Evolutionary conservation across 2,329 filamentous ascomycete species (phyloP), one percentile per base, ranked within the genome.

Genomic region (Colletotrichum sp.): DNA sequence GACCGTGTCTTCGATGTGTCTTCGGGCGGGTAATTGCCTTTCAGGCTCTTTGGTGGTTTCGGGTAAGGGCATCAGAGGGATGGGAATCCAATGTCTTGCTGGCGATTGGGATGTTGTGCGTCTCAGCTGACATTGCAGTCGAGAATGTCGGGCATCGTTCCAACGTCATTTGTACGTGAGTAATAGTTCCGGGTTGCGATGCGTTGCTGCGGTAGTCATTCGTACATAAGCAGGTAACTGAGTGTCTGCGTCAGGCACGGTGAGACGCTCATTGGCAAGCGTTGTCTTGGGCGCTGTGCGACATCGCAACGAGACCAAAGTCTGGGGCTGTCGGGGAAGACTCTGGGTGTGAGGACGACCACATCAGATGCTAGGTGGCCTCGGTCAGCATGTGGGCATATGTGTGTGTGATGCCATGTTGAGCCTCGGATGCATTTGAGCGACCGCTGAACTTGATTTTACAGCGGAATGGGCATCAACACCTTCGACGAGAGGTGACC

Each of bases 201-300:
- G 66, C 66, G 52, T 30, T 60, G 52, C 52, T 24, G 59, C 52
- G 30, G 13, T 7, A 55, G 52, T 52, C 43, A 52, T 13, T 52
- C 43, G 10, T 52, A 52, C 43, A 48, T 48, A 7, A 32, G 66
- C 36, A 26, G 26, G 26, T 32, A 59, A 34, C 18, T 34, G 28
- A n/a, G 32, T 1, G 32, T 18, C 13, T 16, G 16, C 52, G 39
- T 73, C 73, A 75, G 73, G 73, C 70, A 73, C 73, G 13, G 16
- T 52, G 52, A 16, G 16, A 8, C 52, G 18, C 60, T 74, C 52
- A 74, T 76, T 76, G 74, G 73, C 57, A 66, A 66, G 55, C 32
- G 21, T 28, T 63, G 69, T 59, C 32, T 72, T 30, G 52, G 72
- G 72, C 68, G 36, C 61, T 63, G 72, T 63, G 32, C 39, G n/a